A percentile compares a stretch with the other conserved stretches of the same genome.
Evolutionary conservation across 768 basidiomycete genomes (phyloP).

Genomic region (Phylloporus rhodoxanthus): DNA sequence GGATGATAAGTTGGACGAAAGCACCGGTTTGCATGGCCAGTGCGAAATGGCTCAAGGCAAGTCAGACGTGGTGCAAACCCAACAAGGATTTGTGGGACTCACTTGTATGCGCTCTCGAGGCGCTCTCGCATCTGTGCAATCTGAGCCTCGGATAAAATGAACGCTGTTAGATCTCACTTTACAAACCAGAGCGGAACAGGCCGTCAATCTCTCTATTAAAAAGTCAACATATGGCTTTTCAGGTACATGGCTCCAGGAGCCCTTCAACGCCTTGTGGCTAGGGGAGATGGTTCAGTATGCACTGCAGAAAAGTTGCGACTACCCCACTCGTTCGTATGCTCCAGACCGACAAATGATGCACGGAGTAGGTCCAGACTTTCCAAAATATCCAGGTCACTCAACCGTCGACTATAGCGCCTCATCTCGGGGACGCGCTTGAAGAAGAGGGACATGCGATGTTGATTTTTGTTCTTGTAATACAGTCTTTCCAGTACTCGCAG

Average conservation of each 20-base stretch:
- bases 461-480: constrained; percentile 78
- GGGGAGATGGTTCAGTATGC: not conserved
- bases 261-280: constrained; percentile 50
- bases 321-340: constrained; percentile 22
- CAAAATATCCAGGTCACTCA: constrained; percentile 14
- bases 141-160: not conserved
- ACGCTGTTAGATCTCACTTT: constrained; percentile 35
- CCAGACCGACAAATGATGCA: constrained; percentile 27
- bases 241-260: constrained; percentile 62
- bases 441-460: constrained; percentile 47
- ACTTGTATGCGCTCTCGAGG: constrained; percentile 52
- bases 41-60: constrained; percentile 45
- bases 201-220: constrained; percentile 33
- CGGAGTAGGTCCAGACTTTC: constrained; percentile 22
- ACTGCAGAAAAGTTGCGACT: not conserved
- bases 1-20: constrained; percentile 63
- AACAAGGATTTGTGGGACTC: constrained; percentile 10
- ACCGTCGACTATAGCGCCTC: constrained; percentile 36
- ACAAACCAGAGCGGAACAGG: constrained; percentile 36
- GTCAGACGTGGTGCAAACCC: not conserved
- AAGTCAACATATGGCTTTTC: constrained; percentile 30
- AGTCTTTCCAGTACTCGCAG: constrained; percentile 57
- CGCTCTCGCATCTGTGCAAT: constrained; percentile 40
- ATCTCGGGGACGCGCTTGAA: constrained; percentile 61
- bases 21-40: constrained; percentile 66